Evolutionary conservation across 768 basidiomycete genomes (phyloP).

Genomic region (Pulveroboletus sp.): DNA sequence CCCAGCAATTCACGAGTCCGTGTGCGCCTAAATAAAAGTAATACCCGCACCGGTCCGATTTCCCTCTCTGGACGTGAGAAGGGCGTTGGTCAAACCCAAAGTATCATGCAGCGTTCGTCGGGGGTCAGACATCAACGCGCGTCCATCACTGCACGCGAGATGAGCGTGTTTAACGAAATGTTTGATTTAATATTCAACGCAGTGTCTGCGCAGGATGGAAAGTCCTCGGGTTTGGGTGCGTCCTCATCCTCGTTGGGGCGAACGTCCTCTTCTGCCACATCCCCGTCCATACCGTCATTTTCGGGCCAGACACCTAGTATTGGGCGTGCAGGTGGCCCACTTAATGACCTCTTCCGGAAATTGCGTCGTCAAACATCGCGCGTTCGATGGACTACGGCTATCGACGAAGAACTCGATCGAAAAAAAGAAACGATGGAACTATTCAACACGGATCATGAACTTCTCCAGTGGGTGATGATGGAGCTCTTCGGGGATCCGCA

Average conservation of each 20-base stretch:
- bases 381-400: constrained; percentile 46
- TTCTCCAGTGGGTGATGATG: constrained; percentile 67
- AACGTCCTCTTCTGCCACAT: neutral
- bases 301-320: constrained; percentile 14
- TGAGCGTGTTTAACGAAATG: constrained; percentile 64
- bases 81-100: neutral
- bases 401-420: constrained; percentile 54
- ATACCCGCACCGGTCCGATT: neutral
- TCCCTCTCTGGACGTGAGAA: neutral
- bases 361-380: constrained; percentile 50
- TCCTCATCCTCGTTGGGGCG: constrained; percentile 3
- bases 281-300: neutral
- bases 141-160: constrained; percentile 65
- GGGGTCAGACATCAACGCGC: constrained; percentile 37
- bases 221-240: neutral
- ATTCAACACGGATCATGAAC: constrained; percentile 61
- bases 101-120: constrained; percentile 11
- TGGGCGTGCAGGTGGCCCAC: constrained; percentile 11
- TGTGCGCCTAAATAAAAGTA: constrained; percentile 4
- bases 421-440: constrained; percentile 71
- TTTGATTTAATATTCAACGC: constrained; percentile 67
- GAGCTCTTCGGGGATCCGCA: constrained; percentile 64
- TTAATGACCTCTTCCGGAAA: constrained; percentile 51
- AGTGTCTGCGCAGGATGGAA: constrained; percentile 33
- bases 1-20: constrained; percentile 9